phyloP scores from a whole-genome alignment of 257 asterid genomes.

The Handroanthus guayacan region DNA sequence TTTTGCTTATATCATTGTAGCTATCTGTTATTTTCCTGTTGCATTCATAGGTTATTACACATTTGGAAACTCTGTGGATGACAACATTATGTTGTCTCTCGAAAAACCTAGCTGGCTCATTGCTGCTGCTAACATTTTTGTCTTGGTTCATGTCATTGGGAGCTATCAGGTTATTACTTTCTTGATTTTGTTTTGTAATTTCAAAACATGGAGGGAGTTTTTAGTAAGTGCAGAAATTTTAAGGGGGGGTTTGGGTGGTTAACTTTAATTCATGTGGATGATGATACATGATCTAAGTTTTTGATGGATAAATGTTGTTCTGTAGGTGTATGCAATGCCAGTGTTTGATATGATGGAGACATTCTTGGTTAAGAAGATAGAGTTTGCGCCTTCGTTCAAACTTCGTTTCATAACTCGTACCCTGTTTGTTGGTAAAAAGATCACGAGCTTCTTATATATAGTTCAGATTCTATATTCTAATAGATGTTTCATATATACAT shows the following conservation, averaged over 20 bases:
- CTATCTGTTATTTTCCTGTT: slow-evolving; percentile 67
- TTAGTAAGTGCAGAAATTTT: no score
- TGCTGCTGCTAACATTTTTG: slow-evolving; percentile 64
- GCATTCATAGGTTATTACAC: slow-evolving; percentile 59
- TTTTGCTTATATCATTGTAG: slow-evolving; percentile 59
- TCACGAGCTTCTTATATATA: background rate
- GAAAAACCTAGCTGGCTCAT: slow-evolving; percentile 65
- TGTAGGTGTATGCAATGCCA: slow-evolving; percentile 65
- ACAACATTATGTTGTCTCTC: slow-evolving; percentile 55
- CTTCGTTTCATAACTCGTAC: slow-evolving; percentile 65
- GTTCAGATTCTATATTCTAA: no score
- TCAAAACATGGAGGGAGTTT: no score
- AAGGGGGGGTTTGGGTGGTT: no score
- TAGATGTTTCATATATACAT: background rate
- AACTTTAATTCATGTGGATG: no score
- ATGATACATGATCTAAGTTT: background rate
- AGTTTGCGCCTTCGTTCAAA: slow-evolving; percentile 48
- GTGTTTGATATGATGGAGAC: slow-evolving; percentile 73
- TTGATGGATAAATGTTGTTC: background rate
- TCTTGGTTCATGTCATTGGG: slow-evolving; percentile 73
- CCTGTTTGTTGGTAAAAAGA: slow-evolving; percentile 58
- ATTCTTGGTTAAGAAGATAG: slow-evolving; percentile 49
- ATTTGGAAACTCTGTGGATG: slow-evolving; percentile 63
- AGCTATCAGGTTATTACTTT: slow-evolving; percentile 62
- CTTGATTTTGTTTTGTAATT: background rate